phyloP scores from a whole-genome alignment of 1,139 yeast species.

The Wickerhamomyces sp. region DNA sequence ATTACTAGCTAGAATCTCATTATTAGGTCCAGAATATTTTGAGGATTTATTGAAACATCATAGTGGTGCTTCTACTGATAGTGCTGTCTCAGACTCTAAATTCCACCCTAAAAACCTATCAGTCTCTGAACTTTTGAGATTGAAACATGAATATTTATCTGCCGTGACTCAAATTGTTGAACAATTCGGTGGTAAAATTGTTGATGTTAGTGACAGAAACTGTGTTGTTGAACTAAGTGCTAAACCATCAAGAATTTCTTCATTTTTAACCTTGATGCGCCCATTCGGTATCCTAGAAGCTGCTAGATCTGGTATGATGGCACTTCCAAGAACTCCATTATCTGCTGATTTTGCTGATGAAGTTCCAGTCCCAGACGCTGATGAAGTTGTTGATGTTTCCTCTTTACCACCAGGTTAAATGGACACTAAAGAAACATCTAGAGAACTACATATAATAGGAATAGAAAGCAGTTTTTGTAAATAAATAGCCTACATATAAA shows the following conservation, averaged over 20 bases:
- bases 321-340: constrained; percentile 92
- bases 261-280: constrained; percentile 81
- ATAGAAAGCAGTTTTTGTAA: background rate
- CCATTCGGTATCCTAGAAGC: constrained; percentile 96
- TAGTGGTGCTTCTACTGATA: constrained; percentile 23
- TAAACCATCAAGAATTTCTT: constrained; percentile 82
- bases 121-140: constrained; percentile 89
- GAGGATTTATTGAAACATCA: constrained; percentile 92
- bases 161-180: constrained; percentile 76
- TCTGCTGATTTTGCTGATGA: constrained; percentile 40
- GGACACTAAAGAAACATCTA: background rate
- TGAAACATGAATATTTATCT: constrained; percentile 83
- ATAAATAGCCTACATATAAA: background rate
- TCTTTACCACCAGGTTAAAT: constrained; percentile 90
- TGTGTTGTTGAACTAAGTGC: constrained; percentile 94
- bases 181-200: constrained; percentile 89
- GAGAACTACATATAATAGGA: background rate
- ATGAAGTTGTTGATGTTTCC: constrained; percentile 71
- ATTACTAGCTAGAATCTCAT: constrained; percentile 83
- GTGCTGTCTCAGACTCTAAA: constrained; percentile 38
- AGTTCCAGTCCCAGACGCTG: constrained; percentile 51
- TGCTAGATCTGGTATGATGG: constrained; percentile 98
- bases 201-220: constrained; percentile 89
- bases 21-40: constrained; percentile 95
- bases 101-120: constrained; percentile 88